Evolutionary conservation across 345 rosid genomes (phyloP), one percentile per base, ranked within the genome.

Genomic region (Eucalyptus fibrosa): DNA sequence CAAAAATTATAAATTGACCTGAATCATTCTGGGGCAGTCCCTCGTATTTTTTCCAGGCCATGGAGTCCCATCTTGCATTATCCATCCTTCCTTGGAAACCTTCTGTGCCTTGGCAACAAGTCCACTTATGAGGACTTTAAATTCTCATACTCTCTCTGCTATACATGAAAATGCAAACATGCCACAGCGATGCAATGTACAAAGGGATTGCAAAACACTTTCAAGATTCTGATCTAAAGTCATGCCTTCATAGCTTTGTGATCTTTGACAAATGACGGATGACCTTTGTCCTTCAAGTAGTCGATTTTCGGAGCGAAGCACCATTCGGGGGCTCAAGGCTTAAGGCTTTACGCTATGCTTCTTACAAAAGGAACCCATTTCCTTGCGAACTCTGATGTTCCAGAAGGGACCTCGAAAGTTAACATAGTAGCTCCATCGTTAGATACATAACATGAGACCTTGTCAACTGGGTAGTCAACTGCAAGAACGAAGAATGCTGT

Each of bases 41-140:
- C 99, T 95, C 72, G 92, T 95, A 93, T 96, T 97, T 92, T 96
- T 97, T 92, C 99, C 99, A 88, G 98, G 99, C 99, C 98, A 94
- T 5, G 99, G 98, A n/a, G 99, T 97, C 87, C 99, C 99, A 91
- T 97, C 99, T 93, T 96, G 98, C 98, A 97, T 97, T 34, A 95
- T 92, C 98, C 98, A 97, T 90, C 98, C 98, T 94, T 95, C 98
- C 91, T 96, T 97, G 89, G 98, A 98, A 92, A 95, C 92, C 62
- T 56, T 56, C 62, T 91, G 94, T 34, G 98, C 98, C 93, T 96
- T 97, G 62, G 99, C 95, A 87, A 97, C 99, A 92, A 96, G 96
- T 89, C 96, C 98, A 91, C 96, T 97, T 87, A 96, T 60, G 87
- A 97, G 94, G 90, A 96, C 91, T 93, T 97, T 96, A 91, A 96